Evolutionary conservation across 768 basidiomycete genomes (phyloP), one percentile per base, ranked within the genome.

Genomic region (Leccinum imitatum): DNA sequence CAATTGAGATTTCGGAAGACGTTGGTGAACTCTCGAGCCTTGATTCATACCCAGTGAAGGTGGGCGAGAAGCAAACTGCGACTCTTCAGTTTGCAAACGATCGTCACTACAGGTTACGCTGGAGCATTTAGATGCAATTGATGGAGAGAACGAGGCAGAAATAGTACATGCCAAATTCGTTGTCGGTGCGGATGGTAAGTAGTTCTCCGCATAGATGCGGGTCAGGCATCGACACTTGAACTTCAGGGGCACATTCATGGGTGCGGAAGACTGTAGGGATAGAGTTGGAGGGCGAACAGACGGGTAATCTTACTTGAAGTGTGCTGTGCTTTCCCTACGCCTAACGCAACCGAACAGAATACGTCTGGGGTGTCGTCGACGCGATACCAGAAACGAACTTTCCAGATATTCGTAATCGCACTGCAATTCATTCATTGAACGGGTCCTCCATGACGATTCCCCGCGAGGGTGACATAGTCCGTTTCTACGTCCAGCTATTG

Each of bases 331-430:
- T 59, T 7, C 44, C 23, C 33, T 8, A 30, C 33, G 17, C 11
- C 46, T 60, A 11, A 63, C 46, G 4, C 30, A 57, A 31, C 14
- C n/a, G 17, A 50, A 80, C 78, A 74, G 86, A 92, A 56, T 87
- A 82, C 59, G 79, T 93, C 19, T 94, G 92, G 92, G 92, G 92
- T 3, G 91, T 93, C 3, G 73, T 92, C 19, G 92, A 92, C 71
- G 76, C 84, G 53, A 66, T 83, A 25, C 87, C 87, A 0, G 80
- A 85, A n/a, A 90, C 89, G 1, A 77, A 91, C 67, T 90, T 91
- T 60, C 91, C 91, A 0, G 89, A 92, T 68, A 86, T 89, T 60
- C 84, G 90, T 17, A 85, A 85, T 58, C 80, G 77, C 63, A 77
- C 77, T 53, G 84, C 76, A 0, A 82, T 91, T n/a, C 89, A 91